These are phyloP conservation scores for Pseudogymnoascus sp. DNA, from an alignment of 2,329 filamentous ascomycete species.

Conservation along the genomic window DNA sequence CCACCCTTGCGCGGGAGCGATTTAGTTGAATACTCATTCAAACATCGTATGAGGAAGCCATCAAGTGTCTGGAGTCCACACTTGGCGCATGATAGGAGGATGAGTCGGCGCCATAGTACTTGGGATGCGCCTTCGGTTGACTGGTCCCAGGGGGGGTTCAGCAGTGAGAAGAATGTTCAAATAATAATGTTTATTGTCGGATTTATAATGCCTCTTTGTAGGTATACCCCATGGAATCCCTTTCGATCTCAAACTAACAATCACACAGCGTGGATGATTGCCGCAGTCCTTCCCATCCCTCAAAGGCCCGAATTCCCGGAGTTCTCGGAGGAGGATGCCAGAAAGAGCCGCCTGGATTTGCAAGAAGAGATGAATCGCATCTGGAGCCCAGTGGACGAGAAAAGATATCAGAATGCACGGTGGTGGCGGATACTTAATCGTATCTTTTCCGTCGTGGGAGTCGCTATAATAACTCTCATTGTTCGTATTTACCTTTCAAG, in stretches of 20 bases:
- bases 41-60: conserved; percentile 22
- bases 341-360: conserved; percentile 19
- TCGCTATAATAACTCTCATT: conserved; percentile 46
- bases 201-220: conserved; percentile 68
- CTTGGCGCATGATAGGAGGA: conserved; percentile 54
- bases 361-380: conserved; percentile 22
- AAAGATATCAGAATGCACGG: conserved; percentile 44
- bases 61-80: conserved; percentile 68
- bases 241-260: conserved; percentile 17
- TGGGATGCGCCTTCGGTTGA: conserved; percentile 69
- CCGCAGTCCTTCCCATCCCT: conserved; percentile 65
- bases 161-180: conserved; percentile 65
- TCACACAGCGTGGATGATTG: conserved; percentile 66
- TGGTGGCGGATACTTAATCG: conserved; percentile 59
- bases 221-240: conserved; percentile 24
- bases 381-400: conserved; percentile 27
- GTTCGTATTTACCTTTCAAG: conserved; percentile 26
- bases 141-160: conserved; percentile 52
- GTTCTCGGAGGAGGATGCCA: conserved; percentile 36
- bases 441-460: conserved; percentile 49
- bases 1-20: conserved; percentile 26
- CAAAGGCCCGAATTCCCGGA: conserved; percentile 45
- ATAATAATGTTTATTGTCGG: conserved; percentile 67
- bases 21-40: conserved; percentile 18
- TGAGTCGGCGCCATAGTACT: conserved; percentile 45